Evolutionary conservation across 139 green algal genomes (phyloP), one percentile per base, ranked within the genome.

Genomic region (Ostreobium quekettii): DNA sequence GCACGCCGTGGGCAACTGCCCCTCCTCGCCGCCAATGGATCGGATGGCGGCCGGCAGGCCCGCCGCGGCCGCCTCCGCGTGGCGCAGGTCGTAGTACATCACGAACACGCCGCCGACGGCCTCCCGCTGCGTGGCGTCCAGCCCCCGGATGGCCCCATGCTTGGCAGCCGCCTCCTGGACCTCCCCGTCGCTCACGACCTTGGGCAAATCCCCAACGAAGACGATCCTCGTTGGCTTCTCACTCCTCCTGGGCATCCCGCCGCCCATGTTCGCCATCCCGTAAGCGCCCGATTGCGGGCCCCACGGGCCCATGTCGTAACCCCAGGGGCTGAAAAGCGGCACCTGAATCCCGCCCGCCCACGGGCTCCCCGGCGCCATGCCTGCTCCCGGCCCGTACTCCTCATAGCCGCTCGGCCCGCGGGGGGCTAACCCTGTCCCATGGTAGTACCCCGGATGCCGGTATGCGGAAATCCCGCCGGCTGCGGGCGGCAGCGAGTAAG

Each of bases 21-120:
- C 24, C 11, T 75, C 69, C 24, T 53, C 30, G 8, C 64, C 59
- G 28, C 71, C 48, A 2, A 53, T 22, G 22, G 30, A 38, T 24
- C 59, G 24, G 29, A 75, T 19, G 19, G 53, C 37, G 53, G 60
- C 75, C 60, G 83, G 79, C 67, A 85, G 66, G 3, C 29, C 59
- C 19, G 29, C 26, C 74, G 81, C 78, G 32, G 79, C 79, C 30
- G n/a, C 64, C 6, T 68, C 61, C 1, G 79, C 77, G 0, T 71
- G 66, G 19, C 79, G 73, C 33, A 81, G 56, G 78, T 85, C 79
- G 60, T 75, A 85, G 62, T 76, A 85, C 2, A 71, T 78, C 3
- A 85, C 71, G 69, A 85, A 82, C 24, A 85, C 78, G 42, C 61
- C 61, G 53, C 24, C 49, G 37, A 36, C 49, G 42, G 49, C 36